Percentiles rank a stretch among this genome's conserved stretches.
Evolutionary conservation across 2,329 filamentous ascomycete species (phyloP).

Genomic region (Dendryphion nanum): DNA sequence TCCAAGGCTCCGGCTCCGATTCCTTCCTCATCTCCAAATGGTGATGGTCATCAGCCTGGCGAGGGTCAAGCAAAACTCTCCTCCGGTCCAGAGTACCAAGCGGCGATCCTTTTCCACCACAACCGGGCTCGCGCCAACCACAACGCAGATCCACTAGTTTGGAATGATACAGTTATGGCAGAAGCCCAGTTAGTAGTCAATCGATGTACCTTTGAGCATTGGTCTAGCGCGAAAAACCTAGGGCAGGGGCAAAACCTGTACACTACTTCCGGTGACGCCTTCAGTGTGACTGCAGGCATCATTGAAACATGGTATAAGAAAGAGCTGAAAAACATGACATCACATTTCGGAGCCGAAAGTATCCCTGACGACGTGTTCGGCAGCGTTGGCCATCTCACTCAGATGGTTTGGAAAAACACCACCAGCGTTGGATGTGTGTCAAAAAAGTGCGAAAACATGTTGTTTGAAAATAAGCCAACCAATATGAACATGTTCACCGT

Average conservation of each 20-base stretch:
- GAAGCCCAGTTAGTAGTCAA: constrained; percentile 69
- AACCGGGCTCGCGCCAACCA: constrained; percentile 86
- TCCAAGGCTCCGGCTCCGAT: constrained; percentile 6
- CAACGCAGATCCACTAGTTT: constrained; percentile 63
- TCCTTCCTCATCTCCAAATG: constrained; percentile 4
- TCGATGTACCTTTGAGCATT: constrained; percentile 71
- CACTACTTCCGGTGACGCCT: constrained; percentile 55
- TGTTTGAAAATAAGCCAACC: constrained; percentile 14
- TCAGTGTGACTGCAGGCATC: constrained; percentile 65
- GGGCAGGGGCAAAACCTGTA: constrained; percentile 94
- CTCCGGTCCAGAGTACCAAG: constrained; percentile 25
- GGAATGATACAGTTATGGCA: constrained; percentile 60
- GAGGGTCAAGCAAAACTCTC: constrained; percentile 22
- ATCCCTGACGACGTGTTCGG: constrained; percentile 48
- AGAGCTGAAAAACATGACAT: constrained; percentile 61
- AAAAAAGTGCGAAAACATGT: constrained; percentile 30
- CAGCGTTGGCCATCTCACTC: constrained; percentile 36
- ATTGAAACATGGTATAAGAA: constrained; percentile 87
- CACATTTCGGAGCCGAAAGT: constrained; percentile 58
- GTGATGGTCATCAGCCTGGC: constrained; percentile 18
- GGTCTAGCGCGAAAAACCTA: constrained; percentile 15
- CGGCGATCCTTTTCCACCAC: constrained; percentile 64
- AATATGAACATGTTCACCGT: constrained; percentile 57
- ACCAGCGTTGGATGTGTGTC: constrained; percentile 38
- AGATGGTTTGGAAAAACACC: constrained; percentile 39